Percentiles rank a stretch among this genome's conserved stretches.
These are phyloP conservation scores for Anthracocystis walkeri DNA, from an alignment of 1,284 basidiomycete genomes.

Conservation along the genomic window DNA sequence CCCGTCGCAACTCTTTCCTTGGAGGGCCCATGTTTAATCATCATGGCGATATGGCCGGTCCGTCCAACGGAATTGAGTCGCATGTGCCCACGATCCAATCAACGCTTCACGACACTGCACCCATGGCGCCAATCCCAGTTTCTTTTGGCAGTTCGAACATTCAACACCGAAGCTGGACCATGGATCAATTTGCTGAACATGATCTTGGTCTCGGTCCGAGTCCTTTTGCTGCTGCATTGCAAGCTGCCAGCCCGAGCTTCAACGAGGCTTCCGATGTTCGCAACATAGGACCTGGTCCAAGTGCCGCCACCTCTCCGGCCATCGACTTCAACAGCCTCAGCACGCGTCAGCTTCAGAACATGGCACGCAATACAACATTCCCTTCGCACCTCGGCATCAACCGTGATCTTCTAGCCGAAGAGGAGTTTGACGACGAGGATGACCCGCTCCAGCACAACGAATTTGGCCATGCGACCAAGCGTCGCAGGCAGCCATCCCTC, in stretches of 20 bases:
- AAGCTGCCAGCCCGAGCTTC: constrained; percentile 30
- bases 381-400: constrained; percentile 57
- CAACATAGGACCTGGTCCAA: constrained; percentile 1
- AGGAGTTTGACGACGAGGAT: constrained; percentile 12
- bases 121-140: background rate
- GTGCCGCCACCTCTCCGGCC: constrained; percentile 5
- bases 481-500: constrained; percentile 16
- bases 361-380: constrained; percentile 52
- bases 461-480: constrained; percentile 18
- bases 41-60: constrained; percentile 7
- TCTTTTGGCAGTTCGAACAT: background rate
- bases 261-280: constrained; percentile 6
- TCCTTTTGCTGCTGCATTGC: constrained; percentile 43
- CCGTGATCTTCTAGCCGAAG: constrained; percentile 34
- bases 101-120: background rate
- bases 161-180: constrained; percentile 16
- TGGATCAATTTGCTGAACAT: constrained; percentile 37
- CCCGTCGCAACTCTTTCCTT: constrained; percentile 55
- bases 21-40: constrained; percentile 25
- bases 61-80: background rate
- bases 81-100: background rate
- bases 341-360: constrained; percentile 56
- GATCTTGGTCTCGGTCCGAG: constrained; percentile 47
- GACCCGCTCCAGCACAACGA: constrained; percentile 25
- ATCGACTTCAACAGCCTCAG: constrained; percentile 46